Conservation (phyloP, 345 rosid genomes). For the Eucalyptus polybractea region DNA sequence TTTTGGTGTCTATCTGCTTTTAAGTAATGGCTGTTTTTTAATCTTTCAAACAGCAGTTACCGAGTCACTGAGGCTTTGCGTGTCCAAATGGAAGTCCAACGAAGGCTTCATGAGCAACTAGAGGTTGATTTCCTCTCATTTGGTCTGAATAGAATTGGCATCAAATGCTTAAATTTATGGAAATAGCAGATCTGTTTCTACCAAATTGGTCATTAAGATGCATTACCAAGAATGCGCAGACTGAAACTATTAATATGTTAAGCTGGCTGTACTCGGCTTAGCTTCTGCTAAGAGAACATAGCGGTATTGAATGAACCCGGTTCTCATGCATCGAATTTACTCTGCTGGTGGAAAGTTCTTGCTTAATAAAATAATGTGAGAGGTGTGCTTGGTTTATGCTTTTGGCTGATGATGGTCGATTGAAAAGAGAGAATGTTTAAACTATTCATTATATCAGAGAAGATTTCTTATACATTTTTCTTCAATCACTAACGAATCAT, state of each 20-base stretch:
- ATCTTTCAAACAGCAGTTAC: slow-evolving; percentile 44
- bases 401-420: not conserved
- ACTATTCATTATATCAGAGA: not conserved
- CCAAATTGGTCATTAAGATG: not conserved
- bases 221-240: not conserved
- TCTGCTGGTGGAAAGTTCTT: not conserved
- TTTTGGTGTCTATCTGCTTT: not conserved
- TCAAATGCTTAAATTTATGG: not conserved
- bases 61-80: slow-evolving; percentile 92
- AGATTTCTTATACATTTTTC: not conserved
- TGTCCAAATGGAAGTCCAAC: slow-evolving; percentile 96
- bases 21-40: not conserved
- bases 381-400: not conserved
- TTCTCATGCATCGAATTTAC: not conserved
- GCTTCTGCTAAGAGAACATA: not conserved
- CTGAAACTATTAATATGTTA: not conserved
- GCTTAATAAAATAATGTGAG: not conserved
- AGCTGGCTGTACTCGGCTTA: not conserved
- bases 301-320: not conserved
- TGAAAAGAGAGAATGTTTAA: not conserved
- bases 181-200: not conserved
- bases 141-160: not conserved
- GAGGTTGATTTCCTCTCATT: slow-evolving; percentile 46
- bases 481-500: not conserved
- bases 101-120: slow-evolving; percentile 84